These are phyloP conservation scores for Oryza nivara DNA, from an alignment of 176 grass and related monocot genomes.

Conservation along the genomic window DNA sequence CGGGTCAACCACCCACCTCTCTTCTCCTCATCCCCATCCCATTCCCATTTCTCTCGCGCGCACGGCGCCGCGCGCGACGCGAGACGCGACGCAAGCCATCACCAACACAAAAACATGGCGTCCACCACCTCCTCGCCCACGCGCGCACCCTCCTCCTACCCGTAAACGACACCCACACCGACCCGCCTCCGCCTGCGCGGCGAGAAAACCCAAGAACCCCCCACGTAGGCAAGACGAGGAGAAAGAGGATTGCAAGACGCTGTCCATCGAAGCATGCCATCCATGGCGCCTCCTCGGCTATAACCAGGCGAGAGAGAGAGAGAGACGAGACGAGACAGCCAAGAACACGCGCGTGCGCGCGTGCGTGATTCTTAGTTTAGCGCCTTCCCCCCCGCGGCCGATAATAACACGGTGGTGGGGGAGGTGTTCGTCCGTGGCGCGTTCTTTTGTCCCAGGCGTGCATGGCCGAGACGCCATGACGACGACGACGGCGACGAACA, in stretches of 20 bases:
- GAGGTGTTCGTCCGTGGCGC: neutral
- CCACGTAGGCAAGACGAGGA: neutral
- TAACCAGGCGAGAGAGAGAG: neutral
- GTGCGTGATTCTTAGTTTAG: neutral
- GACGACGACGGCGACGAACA: neutral
- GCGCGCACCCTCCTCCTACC: neutral
- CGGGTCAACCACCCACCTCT: conserved; percentile 28
- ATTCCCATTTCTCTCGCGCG: conserved; percentile 2
- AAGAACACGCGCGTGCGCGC: conserved; percentile 10
- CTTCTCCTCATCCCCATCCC: too few relatives aligned
- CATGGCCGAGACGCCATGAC: conserved; percentile 13
- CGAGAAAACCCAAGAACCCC: neutral
- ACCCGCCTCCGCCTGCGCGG: neutral
- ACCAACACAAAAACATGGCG: conserved; percentile 20
- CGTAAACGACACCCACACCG: neutral
- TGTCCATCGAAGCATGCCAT: conserved; percentile 18
- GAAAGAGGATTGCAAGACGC: neutral
- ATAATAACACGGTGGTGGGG: neutral
- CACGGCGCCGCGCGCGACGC: neutral
- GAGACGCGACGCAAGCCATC: neutral
- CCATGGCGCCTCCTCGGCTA: conserved; percentile 31
- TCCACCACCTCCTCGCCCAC: conserved; percentile 45
- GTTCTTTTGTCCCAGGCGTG: neutral
- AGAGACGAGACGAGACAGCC: neutral
- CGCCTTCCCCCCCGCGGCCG: neutral